Conservation (phyloP, 164 flowering plant species). For the Tetrastigma voinierianum region DNA sequence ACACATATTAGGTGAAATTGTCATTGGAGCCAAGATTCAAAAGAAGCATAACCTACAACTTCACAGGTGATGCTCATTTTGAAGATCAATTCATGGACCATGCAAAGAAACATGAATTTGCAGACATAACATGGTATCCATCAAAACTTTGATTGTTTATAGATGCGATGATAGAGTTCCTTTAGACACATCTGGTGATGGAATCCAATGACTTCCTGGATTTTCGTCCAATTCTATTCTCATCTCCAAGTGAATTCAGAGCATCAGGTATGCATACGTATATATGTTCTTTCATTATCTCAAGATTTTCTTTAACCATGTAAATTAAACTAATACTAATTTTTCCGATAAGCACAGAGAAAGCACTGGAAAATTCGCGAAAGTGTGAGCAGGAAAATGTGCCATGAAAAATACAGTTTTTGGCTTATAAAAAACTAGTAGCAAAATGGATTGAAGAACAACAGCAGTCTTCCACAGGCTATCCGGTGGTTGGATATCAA, state of each 20-base stretch:
- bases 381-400: slow-evolving; percentile 64
- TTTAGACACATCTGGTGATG: slow-evolving; percentile 55
- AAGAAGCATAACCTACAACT: slow-evolving; percentile 64
- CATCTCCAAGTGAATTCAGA: slow-evolving; percentile 45
- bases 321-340: neutral
- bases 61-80: slow-evolving; percentile 50
- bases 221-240: slow-evolving; percentile 53
- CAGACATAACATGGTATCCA: slow-evolving; percentile 89
- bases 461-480: slow-evolving; percentile 66
- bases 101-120: slow-evolving; percentile 67
- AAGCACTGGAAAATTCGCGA: slow-evolving; percentile 45
- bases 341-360: slow-evolving; percentile 44
- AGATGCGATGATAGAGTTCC: slow-evolving; percentile 75
- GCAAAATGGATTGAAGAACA: slow-evolving; percentile 78
- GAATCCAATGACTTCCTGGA: slow-evolving; percentile 73
- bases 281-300: slow-evolving; percentile 11
- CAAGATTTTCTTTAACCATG: neutral
- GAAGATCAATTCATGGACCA: slow-evolving; percentile 59
- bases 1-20: slow-evolving; percentile 52
- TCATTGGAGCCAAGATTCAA: slow-evolving; percentile 69
- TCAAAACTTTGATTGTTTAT: slow-evolving; percentile 62
- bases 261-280: too few relatives aligned
- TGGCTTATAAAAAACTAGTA: slow-evolving; percentile 54
- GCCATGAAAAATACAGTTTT: slow-evolving; percentile 37
- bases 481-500: slow-evolving; percentile 85